Percentiles rank a stretch among this genome's conserved stretches.
These are phyloP conservation scores for Lepraria neglecta DNA, from an alignment of 495 filamentous ascomycete species.

Conservation along the genomic window DNA sequence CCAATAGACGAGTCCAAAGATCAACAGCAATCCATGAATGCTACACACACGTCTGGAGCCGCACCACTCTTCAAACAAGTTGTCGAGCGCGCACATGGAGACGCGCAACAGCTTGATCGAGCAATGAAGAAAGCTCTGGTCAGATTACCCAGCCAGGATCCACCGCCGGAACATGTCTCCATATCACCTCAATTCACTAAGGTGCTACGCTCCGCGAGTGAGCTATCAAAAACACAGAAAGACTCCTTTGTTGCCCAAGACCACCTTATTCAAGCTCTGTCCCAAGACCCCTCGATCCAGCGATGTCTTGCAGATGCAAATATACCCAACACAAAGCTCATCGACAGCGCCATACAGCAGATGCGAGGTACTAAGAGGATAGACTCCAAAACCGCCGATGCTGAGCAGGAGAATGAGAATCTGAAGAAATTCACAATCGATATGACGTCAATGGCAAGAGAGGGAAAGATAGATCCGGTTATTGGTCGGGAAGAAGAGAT, in stretches of 20 bases:
- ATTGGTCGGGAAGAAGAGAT: slow-evolving; percentile 98
- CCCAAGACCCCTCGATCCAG: slow-evolving; percentile 71
- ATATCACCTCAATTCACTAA: slow-evolving; percentile 75
- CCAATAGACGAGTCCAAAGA: slow-evolving; percentile 69
- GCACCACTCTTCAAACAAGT: slow-evolving; percentile 86
- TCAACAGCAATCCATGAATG: slow-evolving; percentile 56
- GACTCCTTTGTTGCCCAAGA: slow-evolving; percentile 91
- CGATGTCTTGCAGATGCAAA: slow-evolving; percentile 74
- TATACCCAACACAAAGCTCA: slow-evolving; percentile 81
- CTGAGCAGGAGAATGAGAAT: slow-evolving; percentile 84
- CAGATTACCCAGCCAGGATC: slow-evolving; percentile 85
- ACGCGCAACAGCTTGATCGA: slow-evolving; percentile 80
- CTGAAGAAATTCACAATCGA: slow-evolving; percentile 97
- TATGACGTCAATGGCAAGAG: slow-evolving; percentile 87
- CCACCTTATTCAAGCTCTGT: slow-evolving; percentile 78
- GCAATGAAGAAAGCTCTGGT: slow-evolving; percentile 86
- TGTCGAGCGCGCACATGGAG: slow-evolving; percentile 86
- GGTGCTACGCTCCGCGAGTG: slow-evolving; percentile 72
- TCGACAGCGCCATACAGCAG: slow-evolving; percentile 78
- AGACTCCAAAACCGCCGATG: slow-evolving; percentile 90
- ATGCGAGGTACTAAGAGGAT: slow-evolving; percentile 88
- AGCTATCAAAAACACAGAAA: slow-evolving; percentile 93
- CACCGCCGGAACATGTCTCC: slow-evolving; percentile 79
- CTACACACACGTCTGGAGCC: slow-evolving; percentile 49
- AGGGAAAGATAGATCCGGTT: slow-evolving; percentile 96